Base-by-base conservation (phyloP, 1,139 yeast species). In the Pichia sp. region DNA sequence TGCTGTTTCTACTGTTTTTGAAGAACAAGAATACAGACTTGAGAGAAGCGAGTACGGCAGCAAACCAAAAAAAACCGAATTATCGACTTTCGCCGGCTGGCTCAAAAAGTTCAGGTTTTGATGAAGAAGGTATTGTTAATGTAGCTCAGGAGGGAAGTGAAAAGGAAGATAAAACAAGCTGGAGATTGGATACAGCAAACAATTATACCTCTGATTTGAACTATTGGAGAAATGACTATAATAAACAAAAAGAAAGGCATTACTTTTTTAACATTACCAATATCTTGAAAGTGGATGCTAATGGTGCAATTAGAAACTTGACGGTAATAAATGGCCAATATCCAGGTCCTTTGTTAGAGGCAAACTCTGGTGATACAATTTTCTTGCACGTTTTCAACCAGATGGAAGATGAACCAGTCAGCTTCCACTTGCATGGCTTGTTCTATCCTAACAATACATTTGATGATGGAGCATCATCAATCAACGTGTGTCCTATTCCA, bases 391-490 rank as follows among this genome's bases (percentile, higher is more conserved):
- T 69, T 29, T 60, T 61, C 29, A 74, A 74, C 48, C 46, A 45
- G 15, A 47, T 58, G 52, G 19, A 32, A 26, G 58, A 55, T 15
- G 72, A 70, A 1, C 64, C 74, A 4, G 72, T 75, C 0, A 66
- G 78, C 1, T 64, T 78, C 15, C 82, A 78, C 62, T 76, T 76
- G 59, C 82, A 78, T 62, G 83, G 82, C 1, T 62, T 78, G 15
- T 67, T 73, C 40, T 77, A 75, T 51, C 65, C 65, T 6, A 72
- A 72, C 15, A 69, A 75, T 4, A 75, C 76, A 11, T 70, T 70
- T 64, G 68, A 69, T 13, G 76, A 72, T 61, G 82, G 82, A 16
- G 78, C 77, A 7, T 72, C 78, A 1, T 72, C 73, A 1, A 64
- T 78, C 8, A 74, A 77, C 1, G 79, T 75, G 53, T 67, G 70